Evolutionary conservation across 2,329 filamentous ascomycete genomes (phyloP), one percentile per base, ranked within the genome.

Genomic region (Colletotrichum liriopes): DNA sequence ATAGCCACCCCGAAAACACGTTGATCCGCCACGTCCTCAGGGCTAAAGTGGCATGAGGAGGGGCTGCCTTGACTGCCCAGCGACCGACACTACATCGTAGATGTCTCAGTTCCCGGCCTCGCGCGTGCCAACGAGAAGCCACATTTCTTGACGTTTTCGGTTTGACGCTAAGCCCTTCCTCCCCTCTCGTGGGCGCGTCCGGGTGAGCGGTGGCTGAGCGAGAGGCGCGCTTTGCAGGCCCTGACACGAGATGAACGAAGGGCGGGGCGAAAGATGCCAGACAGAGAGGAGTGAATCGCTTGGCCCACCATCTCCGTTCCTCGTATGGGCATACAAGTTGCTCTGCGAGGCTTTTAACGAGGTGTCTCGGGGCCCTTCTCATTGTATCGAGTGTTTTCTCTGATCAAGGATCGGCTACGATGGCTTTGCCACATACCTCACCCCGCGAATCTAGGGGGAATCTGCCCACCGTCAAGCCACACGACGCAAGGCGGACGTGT

Each of bases 151-250:
- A 18, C 16, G 45, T 18, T 51, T 68, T 51, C 26, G n/a, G n/a
- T 70, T 66, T 55, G 62, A 23, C 62, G 55, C 67, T 29, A 45
- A 58, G 37, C 32, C 23, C 47, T 2, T 32, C 18, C 45, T 23
- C 23, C 3, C 59, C 45, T 32, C 62, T 9, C 43, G 62, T 23
- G 11, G n/a, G 52, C 67, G 39, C 45, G 47, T 32, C 49, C 51
- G 69, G 58, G 45, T 47, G 51, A 59, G 65, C 65, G 69, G 69
- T 63, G 69, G 69, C 69, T 72, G 65, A 68, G 69, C 58, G 58
- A 26, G 26, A 12, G 49, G 32, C 18, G 52, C 62, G 55, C 23
- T 56, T 26, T 35, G 18, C n/a, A n/a, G 41, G 61, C 37, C 41
- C 5, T 37, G 47, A 16, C 5, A 43, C 32, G 29, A 39, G 58